A percentile compares a stretch with the other conserved stretches of the same genome.
These are phyloP conservation scores for Melastoma malabathricum DNA, from an alignment of 345 rosid genomes.

Conservation along the genomic window DNA sequence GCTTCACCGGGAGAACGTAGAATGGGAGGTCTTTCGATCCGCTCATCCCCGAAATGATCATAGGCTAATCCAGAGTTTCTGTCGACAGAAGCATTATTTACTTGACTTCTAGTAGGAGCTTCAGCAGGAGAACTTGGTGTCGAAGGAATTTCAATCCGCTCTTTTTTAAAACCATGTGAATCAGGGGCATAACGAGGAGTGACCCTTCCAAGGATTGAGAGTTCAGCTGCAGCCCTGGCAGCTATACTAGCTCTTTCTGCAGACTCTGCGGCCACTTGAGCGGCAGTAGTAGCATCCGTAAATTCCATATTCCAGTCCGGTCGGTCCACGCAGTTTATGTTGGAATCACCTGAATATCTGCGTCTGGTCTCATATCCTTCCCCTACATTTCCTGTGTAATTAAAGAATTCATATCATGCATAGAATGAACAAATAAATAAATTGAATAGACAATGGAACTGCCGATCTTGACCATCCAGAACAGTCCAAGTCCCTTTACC, in stretches of 20 bases:
- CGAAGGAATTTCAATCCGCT: neutral
- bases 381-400: slow-evolving; percentile 26
- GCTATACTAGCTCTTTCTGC: slow-evolving; percentile 96
- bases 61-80: slow-evolving; percentile 7
- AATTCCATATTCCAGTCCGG: slow-evolving; percentile 60
- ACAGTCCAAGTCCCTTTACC: slow-evolving; percentile 4
- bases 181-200: slow-evolving; percentile 26
- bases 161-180: slow-evolving; percentile 13
- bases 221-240: slow-evolving; percentile 90
- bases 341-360: slow-evolving; percentile 19
- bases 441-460: neutral
- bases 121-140: neutral
- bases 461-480: neutral
- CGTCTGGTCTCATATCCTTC: slow-evolving; percentile 26
- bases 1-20: no score
- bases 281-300: slow-evolving; percentile 79
- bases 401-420: neutral
- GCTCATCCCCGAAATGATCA: slow-evolving; percentile 5
- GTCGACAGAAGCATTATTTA: neutral
- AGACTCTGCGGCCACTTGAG: slow-evolving; percentile 92
- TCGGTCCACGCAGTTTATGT: slow-evolving; percentile 13
- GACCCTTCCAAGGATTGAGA: slow-evolving; percentile 49
- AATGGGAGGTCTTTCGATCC: no score
- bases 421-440: neutral
- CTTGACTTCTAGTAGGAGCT: neutral